Evolutionary conservation across 2,329 filamentous ascomycete species (phyloP), one percentile per base, ranked within the genome.

Genomic region (Talaromyces sp.): DNA sequence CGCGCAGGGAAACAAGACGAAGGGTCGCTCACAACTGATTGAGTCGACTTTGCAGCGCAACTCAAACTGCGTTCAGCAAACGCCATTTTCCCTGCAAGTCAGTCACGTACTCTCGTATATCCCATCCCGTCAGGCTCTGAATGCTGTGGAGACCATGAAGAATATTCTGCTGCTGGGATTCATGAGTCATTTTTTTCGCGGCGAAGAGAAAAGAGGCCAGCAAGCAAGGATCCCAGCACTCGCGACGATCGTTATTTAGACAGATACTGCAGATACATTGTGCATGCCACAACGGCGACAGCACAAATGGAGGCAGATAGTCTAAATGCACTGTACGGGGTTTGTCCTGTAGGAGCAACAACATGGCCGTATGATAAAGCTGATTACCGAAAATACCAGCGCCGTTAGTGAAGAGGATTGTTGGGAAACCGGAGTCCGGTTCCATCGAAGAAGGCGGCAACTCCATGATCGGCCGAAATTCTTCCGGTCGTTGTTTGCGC

Each of bases 321-420:
- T 66, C 70, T 7, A 72, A 69, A 7, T 70, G 71, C 3, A 78
- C 69, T 2, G 77, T 81, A 4, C 79, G 76, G 18, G 83, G 83
- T 63, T 80, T 81, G 66, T 80, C 77, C 62, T 81, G 81, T 18
- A 86, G 75, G 61, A 86, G 71, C 0, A 84, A 69, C 7, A 84
- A 69, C 74, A 83, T 82, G 1, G 82, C 81, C 0, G 83, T 83
- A 66, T 86, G 84, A 67, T 84, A 85, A 2, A 85, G 72, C 66
- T 85, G 83, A 64, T 84, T 86, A 2, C 76, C 77, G 2, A 80
- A 75, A 3, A 76, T 69, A 0, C 76, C 79, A 0, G 79, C 75
- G 0, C 77, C 77, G 54, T 77, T 79, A 4, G 78, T 78, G 66
- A 81, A 83, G 0, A 84, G 69, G 18, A 84, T 69, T 0, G 79